These are phyloP conservation scores for Oxytropis ochrocephala DNA, from an alignment of 306 rosid species.

Conservation along the genomic window DNA sequence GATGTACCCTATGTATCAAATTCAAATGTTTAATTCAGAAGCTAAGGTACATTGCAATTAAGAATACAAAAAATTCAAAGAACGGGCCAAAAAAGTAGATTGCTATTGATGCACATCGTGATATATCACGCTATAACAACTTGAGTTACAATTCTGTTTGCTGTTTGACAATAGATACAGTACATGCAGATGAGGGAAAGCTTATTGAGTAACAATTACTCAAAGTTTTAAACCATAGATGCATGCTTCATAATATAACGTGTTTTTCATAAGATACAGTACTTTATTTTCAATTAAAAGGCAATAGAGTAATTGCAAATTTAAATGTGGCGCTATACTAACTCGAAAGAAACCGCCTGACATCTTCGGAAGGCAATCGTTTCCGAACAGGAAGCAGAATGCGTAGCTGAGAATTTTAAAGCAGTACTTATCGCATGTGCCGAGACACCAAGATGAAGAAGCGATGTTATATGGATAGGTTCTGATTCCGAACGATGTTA, in stretches of 20 bases:
- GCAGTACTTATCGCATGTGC: not conserved
- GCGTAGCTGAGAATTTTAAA: not conserved
- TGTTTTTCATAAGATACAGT: not conserved
- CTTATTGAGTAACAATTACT: not conserved
- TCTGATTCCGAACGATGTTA: not conserved
- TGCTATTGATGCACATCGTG: not conserved
- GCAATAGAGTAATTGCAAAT: not conserved
- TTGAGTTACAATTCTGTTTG: not conserved
- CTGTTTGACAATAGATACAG: not conserved
- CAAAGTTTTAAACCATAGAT: not conserved
- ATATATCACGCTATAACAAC: not conserved
- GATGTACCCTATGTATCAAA: constrained; percentile 68
- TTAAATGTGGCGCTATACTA: constrained; percentile 2
- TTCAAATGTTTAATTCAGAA: constrained; percentile 1
- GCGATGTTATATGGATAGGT: not conserved
- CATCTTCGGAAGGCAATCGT: constrained; percentile 54
- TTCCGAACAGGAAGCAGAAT: constrained; percentile 21
- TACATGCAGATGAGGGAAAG: not conserved
- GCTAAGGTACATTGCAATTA: not conserved
- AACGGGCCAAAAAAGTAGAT: no score
- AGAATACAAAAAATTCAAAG: not conserved
- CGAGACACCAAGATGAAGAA: not conserved
- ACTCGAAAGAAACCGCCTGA: constrained; percentile 98
- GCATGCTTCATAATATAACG: not conserved
- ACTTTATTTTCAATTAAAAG: not conserved